Conservation (phyloP, 2,329 filamentous ascomycete genomes). For the Sporothrix brunneoviolacea region DNA sequence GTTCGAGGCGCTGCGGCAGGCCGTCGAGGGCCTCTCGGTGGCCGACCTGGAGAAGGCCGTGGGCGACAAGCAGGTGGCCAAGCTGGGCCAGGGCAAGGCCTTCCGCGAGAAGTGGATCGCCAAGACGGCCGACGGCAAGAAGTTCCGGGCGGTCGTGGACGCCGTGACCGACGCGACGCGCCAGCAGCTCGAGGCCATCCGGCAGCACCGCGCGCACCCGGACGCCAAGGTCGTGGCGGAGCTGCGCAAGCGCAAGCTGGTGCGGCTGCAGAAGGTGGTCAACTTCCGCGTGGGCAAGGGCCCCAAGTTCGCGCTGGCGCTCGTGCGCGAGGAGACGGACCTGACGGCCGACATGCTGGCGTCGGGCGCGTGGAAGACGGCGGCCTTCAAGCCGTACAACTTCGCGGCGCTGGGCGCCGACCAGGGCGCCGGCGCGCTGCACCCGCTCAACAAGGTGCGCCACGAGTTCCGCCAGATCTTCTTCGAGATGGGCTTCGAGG, state of each 20-base stretch:
- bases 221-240: slow-evolving; percentile 74
- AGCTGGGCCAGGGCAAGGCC: slow-evolving; percentile 88
- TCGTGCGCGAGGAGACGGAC: slow-evolving; percentile 90
- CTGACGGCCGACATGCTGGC: slow-evolving; percentile 88
- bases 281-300: slow-evolving; percentile 81
- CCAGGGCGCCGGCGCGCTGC: slow-evolving; percentile 55
- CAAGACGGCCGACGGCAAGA: slow-evolving; percentile 50
- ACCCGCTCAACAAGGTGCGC: slow-evolving; percentile 85
- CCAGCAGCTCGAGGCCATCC: slow-evolving; percentile 67
- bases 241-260: slow-evolving; percentile 85
- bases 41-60: slow-evolving; percentile 62
- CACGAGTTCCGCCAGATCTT: slow-evolving; percentile 96
- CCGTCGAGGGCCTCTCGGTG: slow-evolving; percentile 75
- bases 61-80: slow-evolving; percentile 66
- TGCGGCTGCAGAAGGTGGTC: slow-evolving; percentile 76
- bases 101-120: slow-evolving; percentile 73
- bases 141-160: slow-evolving; percentile 51
- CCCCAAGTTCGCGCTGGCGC: slow-evolving; percentile 78
- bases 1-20: slow-evolving; percentile 64
- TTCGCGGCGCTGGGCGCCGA: slow-evolving; percentile 51
- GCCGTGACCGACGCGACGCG: slow-evolving; percentile 74
- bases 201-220: slow-evolving; percentile 57
- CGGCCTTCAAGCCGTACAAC: slow-evolving; percentile 66
- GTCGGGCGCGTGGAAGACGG: slow-evolving; percentile 84
- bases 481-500: slow-evolving; percentile 97